A percentile compares a stretch with the other conserved stretches of the same genome.
These are phyloP conservation scores for Gentiana straminea DNA, from an alignment of 257 asterid genomes.

Conservation along the genomic window DNA sequence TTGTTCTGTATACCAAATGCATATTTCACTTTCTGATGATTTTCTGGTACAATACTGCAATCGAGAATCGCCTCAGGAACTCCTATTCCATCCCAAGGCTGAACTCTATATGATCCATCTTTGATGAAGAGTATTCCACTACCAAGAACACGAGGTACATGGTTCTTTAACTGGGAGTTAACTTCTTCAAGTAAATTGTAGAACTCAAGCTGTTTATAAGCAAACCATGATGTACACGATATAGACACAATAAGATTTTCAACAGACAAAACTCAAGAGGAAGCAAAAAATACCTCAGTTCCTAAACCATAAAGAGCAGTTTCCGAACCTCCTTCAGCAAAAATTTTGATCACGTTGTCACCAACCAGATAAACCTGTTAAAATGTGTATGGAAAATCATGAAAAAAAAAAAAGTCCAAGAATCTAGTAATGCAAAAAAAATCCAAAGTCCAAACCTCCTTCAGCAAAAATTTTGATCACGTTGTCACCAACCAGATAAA, in stretches of 20 bases:
- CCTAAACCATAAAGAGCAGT: conserved; percentile 81
- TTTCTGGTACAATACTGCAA: conserved; percentile 25
- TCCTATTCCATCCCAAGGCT: conserved; percentile 81
- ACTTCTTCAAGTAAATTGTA: conserved; percentile 37
- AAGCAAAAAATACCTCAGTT: conserved; percentile 59
- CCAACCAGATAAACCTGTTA: conserved; percentile 68
- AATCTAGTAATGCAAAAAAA: no score
- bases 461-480: conserved; percentile 81
- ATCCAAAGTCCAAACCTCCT: conserved; percentile 47
- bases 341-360: conserved; percentile 68
- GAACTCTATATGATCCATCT: conserved; percentile 48
- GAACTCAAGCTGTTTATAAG: conserved; percentile 66
- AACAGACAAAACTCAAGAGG: conserved; percentile 3
- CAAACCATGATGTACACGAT: conserved; percentile 6
- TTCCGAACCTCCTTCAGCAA: conserved; percentile 81
- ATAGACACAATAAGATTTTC: conserved; percentile 4
- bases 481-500: conserved; percentile 57
- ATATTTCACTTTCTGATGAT: conserved; percentile 37
- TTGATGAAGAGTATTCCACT: conserved; percentile 71
- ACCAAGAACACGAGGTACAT: conserved; percentile 63
- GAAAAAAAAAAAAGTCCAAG: background rate
- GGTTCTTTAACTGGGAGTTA: conserved; percentile 59
- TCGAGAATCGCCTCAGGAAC: conserved; percentile 51
- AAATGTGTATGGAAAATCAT: conserved; percentile 2
- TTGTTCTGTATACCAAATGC: conserved; percentile 83